Evolutionary conservation across 139 green algal species (phyloP), one percentile per base, ranked within the genome.

Genomic region (Chlamydomonas sphaeroides): DNA sequence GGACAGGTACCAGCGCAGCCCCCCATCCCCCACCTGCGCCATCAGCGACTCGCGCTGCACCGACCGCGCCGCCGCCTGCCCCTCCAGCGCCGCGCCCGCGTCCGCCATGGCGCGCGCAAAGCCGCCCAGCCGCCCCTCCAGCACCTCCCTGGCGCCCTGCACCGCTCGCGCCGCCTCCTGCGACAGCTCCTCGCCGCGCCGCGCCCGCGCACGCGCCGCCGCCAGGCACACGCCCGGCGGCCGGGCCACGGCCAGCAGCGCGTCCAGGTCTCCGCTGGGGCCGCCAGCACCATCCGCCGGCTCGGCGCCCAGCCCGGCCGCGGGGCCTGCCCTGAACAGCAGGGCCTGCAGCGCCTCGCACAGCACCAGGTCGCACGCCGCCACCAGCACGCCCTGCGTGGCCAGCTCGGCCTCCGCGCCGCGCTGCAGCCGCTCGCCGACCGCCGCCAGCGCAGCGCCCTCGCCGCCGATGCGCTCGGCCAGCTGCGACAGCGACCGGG

Each of bases 361-460:
- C 10, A 80, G 39, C 1, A 59, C 18, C 26, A 80, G 72, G 7
- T 80, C 72, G 28, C 26, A 26, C 5, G 72, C 74, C 45, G 61
- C 39, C 59, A 80, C 56, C 74, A 80, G 59, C 39, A n/a, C 59
- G 36, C 49, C 35, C 30, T 80, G 74, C n/a, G 74, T 39, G 25
- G 18, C 30, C 20, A 82, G 42, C n/a, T 72, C 75, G 62, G 32
- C 18, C 11, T 63, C 75, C 10, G 45, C 33, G 3, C 42, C 75
- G 2, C 35, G 61, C 45, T 82, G 75, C 62, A 72, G 62, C 59
- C 62, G 62, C 25, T 82, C 75, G 2, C 42, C 0, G 1, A n/a
- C 33, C 4, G 49, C 41, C 1, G 25, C 28, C 38, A 65, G 39
- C 2, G n/a, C 11, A 0, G 42, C 7, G 32, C 32, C 14, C n/a